These are phyloP conservation scores for Fusarium cyanostomum DNA, from an alignment of 2,329 filamentous ascomycete species.

Conservation along the genomic window DNA sequence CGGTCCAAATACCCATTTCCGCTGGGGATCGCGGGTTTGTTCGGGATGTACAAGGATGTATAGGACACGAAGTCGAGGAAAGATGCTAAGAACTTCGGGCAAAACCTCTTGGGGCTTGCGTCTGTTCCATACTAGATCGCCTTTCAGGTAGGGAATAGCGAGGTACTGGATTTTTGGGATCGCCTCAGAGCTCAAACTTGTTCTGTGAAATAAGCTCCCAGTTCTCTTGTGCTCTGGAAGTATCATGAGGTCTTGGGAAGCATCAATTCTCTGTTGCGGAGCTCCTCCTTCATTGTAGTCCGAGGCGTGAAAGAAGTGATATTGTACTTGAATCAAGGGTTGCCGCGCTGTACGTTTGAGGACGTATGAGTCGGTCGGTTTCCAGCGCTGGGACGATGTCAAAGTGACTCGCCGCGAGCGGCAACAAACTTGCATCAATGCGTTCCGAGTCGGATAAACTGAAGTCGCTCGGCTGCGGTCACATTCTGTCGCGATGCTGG, in stretches of 20 bases:
- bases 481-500: background rate
- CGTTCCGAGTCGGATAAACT: background rate
- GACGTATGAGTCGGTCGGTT: background rate
- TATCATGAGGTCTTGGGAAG: background rate
- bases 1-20: background rate
- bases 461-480: background rate
- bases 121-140: fast-evolving
- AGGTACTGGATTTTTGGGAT: background rate
- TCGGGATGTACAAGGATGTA: background rate
- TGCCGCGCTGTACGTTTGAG: background rate
- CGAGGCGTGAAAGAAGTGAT: background rate
- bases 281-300: background rate
- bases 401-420: background rate
- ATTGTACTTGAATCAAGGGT: background rate
- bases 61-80: background rate
- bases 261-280: background rate
- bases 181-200: background rate
- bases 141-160: background rate
- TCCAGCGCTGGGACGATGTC: background rate
- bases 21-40: background rate
- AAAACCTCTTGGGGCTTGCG: background rate
- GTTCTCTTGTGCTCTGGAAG: background rate
- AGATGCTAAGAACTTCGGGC: background rate
- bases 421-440: background rate
- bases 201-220: background rate